Evolutionary conservation across 331 rosid species (phyloP), one percentile per base, ranked within the genome.

Genomic region (Malus hybrid): DNA sequence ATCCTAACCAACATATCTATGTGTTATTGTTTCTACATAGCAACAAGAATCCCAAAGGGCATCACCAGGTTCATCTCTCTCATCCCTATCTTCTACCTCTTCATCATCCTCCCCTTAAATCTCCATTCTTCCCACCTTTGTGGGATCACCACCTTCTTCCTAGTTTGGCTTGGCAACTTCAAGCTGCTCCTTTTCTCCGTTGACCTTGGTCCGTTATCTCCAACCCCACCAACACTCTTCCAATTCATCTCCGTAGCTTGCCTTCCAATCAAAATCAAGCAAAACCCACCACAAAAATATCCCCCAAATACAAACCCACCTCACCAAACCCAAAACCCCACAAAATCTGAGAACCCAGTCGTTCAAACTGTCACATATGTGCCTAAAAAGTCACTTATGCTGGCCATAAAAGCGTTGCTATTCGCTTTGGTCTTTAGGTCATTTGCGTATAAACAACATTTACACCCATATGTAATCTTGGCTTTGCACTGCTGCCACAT

Each of bases 101-200:
- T 90, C 85, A 11, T 79, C 11, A 72, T 57, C 65, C 96, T 92
- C 44, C 93, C 93, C 22, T 68, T 85, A 0, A 76, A 19, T 39
- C 88, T 92, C 63, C 36, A 46, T 18, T 79, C 83, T 29, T 3
- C 86, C 31, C 90, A 86, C 77, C 76, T 92, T 0, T 68, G 82
- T 48, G 91, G 65, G 20, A 75, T 82, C 57, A 84, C 88, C 10
- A 54, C 61, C 62, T 84, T 92, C 86, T 82, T 88, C 79, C 87
- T 92, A 11, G 70, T 82, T 22, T 92, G 93, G 89, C 93, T 90
- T 16, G 76, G 29, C 71, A 70, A 75, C 65, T 91, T 89, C 74
- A 91, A 91, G 52, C 93, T 89, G 76, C 71, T 88, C 46, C 90
- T 89, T 44, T 89, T 91, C 32, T 69, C 93, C 77, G 89, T 88